Evolutionary conservation across 148 eudicot species (phyloP), one percentile per base, ranked within the genome.

Genomic region (Heliamphora exappendiculata): DNA sequence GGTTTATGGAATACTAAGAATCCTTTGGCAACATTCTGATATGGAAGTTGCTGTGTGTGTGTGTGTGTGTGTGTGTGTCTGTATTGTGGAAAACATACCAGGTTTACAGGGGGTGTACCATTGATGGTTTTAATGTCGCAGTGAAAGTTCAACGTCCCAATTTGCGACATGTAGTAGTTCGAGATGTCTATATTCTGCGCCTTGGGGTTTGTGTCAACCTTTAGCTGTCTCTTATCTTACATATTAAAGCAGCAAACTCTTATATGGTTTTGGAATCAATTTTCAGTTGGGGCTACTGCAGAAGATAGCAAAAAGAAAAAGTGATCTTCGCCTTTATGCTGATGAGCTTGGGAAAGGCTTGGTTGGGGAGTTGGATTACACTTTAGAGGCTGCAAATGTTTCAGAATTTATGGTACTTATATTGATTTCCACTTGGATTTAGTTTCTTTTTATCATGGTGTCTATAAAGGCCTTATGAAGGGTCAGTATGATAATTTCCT

Each of bases 291-390:
- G 90, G 42, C 42, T 90, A 44, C 70, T 96, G 83, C 90, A 85
- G 80, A 91, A 88, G 87, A 81, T 96, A 70, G 86, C 92, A 64
- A 91, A 89, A 76, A 91, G 97, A 58, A 86, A 82, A 86, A 91
- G 80, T 78, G 99, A 96, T 82, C 89, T 86, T 76, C 91, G 92
- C 70, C 80, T 89, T 72, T 96, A 96, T 84, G 99, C 97, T 62
- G 99, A 96, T 78, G 99, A 96, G 81, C 97, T 96, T 47, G 99
- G 99, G 75, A 93, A 86, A 89, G 99, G 99, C 67, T 83, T 96
- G 47, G 85, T 91, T 44, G 99, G 98, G 74, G 99, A 96, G 87
- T 84, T 96, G 81, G 98, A 96, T 83, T 96, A 96, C 88, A 86
- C 86, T 79, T 78, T 90, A 79, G 99, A 96, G 85, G 99, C 99